These are phyloP conservation scores for Populus tremula DNA, from an alignment of 345 rosid species.

Conservation along the genomic window DNA sequence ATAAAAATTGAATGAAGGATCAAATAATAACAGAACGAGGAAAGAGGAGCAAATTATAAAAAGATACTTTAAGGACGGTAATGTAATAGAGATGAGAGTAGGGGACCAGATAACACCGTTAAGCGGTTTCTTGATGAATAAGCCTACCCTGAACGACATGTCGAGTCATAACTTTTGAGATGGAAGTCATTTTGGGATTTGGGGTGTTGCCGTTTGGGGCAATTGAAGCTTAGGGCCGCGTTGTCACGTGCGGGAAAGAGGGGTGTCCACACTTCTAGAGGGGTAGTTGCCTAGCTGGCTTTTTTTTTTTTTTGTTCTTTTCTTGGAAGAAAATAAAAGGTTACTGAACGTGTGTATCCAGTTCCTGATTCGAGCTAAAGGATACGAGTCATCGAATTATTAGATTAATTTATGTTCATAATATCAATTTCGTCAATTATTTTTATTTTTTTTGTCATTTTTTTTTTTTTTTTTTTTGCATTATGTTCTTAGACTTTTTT, in stretches of 20 bases:
- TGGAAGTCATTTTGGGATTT: background rate
- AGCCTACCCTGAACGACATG: background rate
- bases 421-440: too few relatives aligned
- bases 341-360: background rate
- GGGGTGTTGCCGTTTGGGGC: background rate
- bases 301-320: too few relatives aligned
- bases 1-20: background rate
- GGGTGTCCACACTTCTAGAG: background rate
- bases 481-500: too few relatives aligned
- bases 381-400: too few relatives aligned
- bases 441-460: too few relatives aligned
- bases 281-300: background rate
- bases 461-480: too few relatives aligned
- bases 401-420: too few relatives aligned
- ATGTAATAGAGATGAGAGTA: background rate
- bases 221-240: background rate
- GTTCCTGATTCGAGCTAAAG: too few relatives aligned
- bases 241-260: background rate
- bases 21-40: background rate
- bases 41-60: background rate
- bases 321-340: background rate
- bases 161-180: background rate
- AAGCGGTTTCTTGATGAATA: background rate
- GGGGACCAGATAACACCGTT: background rate
- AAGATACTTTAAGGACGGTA: too few relatives aligned